Base-by-base conservation (phyloP, 2,329 filamentous ascomycete species). In the Fusarium kyushuense region DNA sequence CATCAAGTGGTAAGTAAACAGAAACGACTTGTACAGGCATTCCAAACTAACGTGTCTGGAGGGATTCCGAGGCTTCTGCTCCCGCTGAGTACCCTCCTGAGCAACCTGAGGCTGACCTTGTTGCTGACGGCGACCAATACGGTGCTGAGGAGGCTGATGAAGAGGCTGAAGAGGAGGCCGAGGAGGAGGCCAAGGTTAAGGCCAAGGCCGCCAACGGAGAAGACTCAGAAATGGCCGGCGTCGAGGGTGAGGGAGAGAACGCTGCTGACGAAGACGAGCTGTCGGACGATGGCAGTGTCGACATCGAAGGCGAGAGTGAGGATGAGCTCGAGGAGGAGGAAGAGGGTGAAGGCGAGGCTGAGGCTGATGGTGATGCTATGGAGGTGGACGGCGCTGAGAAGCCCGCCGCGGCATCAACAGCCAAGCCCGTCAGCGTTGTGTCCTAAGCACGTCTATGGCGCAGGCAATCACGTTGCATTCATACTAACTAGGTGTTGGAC, bases 31-130 rank as follows among this genome's bases (percentile, higher is more conserved):
- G 36, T 29, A 12, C 6, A 17, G 23, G 14, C 42, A 25, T 4
- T 6, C 16, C 2, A 67, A 36, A 21, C 58, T 65, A 45, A 67
- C 35, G 23, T 52, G 29, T 16, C 30, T 40, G 8, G 68, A 97
- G 94, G 94, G 96, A 99, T 77, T 96, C 93, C n/a, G 96, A 99
- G 76, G 95, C 94, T 70, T 96, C 94, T 78, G 96, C 96, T 30
- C 96, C 96, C 4, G 90, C 96, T 69, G 95, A 99, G 81, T 99
- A 93, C 79, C 96, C 96, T 30, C 96, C 96, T 65, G 96, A 99
- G 79, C 96, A 99, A 82, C 96, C 96, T 41, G 96, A 99, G 79
- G 96, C 94, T 54, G 96, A 99, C 76, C 86, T 91, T 43, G 86
- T 88, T 52, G 91, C 91, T 42, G 95, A 97, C 73, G 96, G 97